Evolutionary conservation across 495 filamentous ascomycete genomes (phyloP).

Genomic region (Cudoniella acicularis): DNA sequence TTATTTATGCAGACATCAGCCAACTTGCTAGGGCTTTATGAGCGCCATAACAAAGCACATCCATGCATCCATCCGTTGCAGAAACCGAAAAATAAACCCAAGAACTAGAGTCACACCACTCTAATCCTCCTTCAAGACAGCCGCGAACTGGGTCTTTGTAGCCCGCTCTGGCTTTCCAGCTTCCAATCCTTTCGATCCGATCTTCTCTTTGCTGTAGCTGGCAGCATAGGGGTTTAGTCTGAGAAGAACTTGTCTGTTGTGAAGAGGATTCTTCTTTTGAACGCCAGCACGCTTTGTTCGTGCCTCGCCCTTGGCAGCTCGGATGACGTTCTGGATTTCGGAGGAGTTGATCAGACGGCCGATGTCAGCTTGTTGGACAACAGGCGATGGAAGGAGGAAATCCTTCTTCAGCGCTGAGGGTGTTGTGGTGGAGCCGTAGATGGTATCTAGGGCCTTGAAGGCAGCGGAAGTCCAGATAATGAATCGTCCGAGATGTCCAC

Average conservation of each 20-base stretch:
- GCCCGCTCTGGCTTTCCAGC: slow-evolving; percentile 29
- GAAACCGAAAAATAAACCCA: slow-evolving; percentile 8
- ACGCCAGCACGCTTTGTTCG: slow-evolving; percentile 84
- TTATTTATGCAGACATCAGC: slow-evolving; percentile 17
- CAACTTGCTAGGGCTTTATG: slow-evolving; percentile 5
- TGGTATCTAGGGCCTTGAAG: slow-evolving; percentile 89
- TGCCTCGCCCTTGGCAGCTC: slow-evolving; percentile 81
- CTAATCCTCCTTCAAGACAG: slow-evolving; percentile 29
- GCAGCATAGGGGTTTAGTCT: slow-evolving; percentile 96
- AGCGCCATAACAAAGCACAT: slow-evolving; percentile 14
- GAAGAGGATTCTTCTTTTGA: slow-evolving; percentile 99
- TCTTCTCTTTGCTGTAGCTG: slow-evolving; percentile 77
- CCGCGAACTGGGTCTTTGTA: slow-evolving; percentile 18
- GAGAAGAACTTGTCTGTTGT: slow-evolving; percentile 95
- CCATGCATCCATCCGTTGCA: slow-evolving; percentile 9
- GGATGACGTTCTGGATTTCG: slow-evolving; percentile 92
- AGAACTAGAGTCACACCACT: slow-evolving; percentile 23
- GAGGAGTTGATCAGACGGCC: slow-evolving; percentile 97
- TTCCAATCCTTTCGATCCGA: slow-evolving; percentile 44
- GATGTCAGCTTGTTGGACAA: slow-evolving; percentile 88
- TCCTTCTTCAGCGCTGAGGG: slow-evolving; percentile 93
- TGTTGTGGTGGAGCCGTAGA: slow-evolving; percentile 88
- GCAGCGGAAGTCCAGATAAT: slow-evolving; percentile 97
- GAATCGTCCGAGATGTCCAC: slow-evolving; percentile 98
- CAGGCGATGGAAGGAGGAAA: slow-evolving; percentile 87